Conservation (phyloP, 2,329 filamentous ascomycete genomes). For the Oidium heveae region DNA sequence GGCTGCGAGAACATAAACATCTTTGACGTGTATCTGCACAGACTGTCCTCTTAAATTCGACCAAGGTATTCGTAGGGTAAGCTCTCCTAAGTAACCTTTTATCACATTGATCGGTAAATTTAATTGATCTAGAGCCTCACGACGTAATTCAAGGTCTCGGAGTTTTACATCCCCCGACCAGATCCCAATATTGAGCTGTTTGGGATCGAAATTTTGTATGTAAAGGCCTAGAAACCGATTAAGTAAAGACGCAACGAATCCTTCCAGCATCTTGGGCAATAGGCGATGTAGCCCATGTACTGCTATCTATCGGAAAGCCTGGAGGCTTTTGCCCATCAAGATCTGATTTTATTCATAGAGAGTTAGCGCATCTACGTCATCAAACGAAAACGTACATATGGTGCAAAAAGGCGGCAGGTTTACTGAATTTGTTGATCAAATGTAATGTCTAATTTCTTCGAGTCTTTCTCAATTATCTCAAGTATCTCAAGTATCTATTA, state of each 20-base stretch:
- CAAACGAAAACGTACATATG: no score
- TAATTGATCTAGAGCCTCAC: conserved; percentile 90
- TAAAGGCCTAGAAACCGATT: conserved; percentile 99
- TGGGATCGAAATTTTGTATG: conserved; percentile 96
- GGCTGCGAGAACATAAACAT: conserved; percentile 85
- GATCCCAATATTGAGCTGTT: conserved; percentile 93
- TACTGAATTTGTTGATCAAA: no score
- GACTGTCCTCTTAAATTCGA: conserved; percentile 87
- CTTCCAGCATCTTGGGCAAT: conserved; percentile 65
- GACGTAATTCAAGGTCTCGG: conserved; percentile 69
- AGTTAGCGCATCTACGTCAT: no score
- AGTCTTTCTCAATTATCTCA: no score
- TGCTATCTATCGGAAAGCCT: not conserved
- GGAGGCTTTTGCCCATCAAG: not conserved
- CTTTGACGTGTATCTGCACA: conserved; percentile 83
- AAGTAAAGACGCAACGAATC: conserved; percentile 83
- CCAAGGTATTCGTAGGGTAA: conserved; percentile 90
- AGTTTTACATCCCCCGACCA: conserved; percentile 98
- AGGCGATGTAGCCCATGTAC: conserved; percentile 5
- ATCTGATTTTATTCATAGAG: not conserved
- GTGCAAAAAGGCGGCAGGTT: no score
- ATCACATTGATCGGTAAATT: conserved; percentile 91
- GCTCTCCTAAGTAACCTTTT: conserved; percentile 74
- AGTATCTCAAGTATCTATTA: no score
- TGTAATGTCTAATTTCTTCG: no score